Conservation (phyloP, 2,329 filamentous ascomycete genomes). For the Chrysoporthe austroafricana region DNA sequence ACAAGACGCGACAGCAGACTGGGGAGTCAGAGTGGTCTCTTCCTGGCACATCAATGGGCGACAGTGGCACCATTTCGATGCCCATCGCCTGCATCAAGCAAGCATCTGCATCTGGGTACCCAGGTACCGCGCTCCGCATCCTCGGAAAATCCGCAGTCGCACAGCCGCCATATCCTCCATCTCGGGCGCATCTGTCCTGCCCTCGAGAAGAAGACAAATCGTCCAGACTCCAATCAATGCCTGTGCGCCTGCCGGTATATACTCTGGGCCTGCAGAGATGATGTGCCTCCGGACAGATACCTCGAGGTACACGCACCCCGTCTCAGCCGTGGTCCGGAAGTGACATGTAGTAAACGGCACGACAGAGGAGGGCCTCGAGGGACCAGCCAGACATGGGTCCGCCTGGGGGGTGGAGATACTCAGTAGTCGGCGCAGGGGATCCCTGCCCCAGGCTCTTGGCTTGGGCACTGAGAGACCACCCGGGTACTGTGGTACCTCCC, state of each 20-base stretch:
- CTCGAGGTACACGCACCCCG: not conserved
- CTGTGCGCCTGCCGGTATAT: not conserved
- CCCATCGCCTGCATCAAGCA: constrained; percentile 6
- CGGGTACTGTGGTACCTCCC: not conserved
- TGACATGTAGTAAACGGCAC: not conserved
- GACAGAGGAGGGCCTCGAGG: not conserved
- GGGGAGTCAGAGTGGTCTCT: not conserved
- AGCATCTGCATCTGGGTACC: constrained; percentile 4
- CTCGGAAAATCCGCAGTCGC: not conserved
- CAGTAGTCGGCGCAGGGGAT: not conserved
- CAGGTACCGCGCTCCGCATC: not conserved
- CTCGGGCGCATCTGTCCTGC: not conserved
- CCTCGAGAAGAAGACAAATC: not conserved
- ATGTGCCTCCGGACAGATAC: not conserved
- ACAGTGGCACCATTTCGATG: constrained; percentile 11
- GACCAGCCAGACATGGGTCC: not conserved
- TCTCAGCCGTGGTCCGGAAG: not conserved
- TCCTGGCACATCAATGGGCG: constrained; percentile 3
- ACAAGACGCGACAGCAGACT: not conserved
- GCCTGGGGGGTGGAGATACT: not conserved
- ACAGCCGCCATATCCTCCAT: constrained; percentile 6
- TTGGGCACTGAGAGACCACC: not conserved
- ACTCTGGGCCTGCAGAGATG: not conserved
- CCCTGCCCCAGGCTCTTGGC: not conserved
- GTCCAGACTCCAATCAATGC: constrained; percentile 1